phyloP scores from a whole-genome alignment of 768 basidiomycete species.

The Pleurotus eryngii region DNA sequence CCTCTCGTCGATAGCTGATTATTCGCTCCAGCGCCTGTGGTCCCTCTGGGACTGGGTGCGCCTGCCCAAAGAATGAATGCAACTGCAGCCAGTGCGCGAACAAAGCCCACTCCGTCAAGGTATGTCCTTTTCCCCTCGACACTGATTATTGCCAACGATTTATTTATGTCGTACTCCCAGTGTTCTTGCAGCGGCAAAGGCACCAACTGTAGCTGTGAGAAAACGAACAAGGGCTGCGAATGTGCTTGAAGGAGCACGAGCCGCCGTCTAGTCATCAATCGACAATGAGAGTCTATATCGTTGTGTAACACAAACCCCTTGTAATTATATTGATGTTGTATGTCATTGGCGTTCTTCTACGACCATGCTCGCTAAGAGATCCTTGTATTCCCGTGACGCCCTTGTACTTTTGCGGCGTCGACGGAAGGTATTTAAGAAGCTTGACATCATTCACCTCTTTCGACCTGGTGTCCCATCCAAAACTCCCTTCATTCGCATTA shows the following conservation, averaged over 20 bases:
- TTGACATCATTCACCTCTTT: neutral
- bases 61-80: slow-evolving; percentile 33
- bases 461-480: neutral
- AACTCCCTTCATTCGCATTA: neutral
- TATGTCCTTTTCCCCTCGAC: slow-evolving; percentile 3
- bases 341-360: neutral
- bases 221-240: slow-evolving; percentile 29
- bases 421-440: neutral
- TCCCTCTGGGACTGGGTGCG: slow-evolving; percentile 32
- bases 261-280: neutral
- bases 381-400: no score
- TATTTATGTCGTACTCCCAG: slow-evolving; percentile 11
- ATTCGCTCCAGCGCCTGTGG: slow-evolving; percentile 28
- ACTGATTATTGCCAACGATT: no score
- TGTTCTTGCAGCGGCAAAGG: slow-evolving; percentile 27
- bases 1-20: neutral
- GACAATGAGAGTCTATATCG: neutral
- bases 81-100: slow-evolving; percentile 33
- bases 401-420: neutral
- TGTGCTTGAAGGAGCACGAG: slow-evolving; percentile 13
- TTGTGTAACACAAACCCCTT: neutral
- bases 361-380: neutral
- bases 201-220: slow-evolving; percentile 29
- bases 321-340: neutral
- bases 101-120: slow-evolving; percentile 34